These are phyloP conservation scores for Leccinum longicurvipes DNA, from an alignment of 768 basidiomycete genomes.

Conservation along the genomic window DNA sequence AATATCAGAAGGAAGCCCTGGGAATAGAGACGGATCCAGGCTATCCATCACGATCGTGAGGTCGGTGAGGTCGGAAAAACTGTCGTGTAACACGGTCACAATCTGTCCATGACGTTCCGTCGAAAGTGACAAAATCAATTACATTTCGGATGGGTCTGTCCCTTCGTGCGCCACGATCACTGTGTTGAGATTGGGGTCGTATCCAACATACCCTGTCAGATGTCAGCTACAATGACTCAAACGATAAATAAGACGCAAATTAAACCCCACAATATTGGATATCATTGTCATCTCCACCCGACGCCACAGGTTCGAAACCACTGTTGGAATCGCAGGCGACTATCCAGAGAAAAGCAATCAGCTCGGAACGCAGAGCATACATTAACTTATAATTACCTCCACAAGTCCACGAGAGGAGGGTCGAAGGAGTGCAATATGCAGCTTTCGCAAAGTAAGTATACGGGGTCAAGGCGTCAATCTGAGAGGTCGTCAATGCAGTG, in stretches of 20 bases:
- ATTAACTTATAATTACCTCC: conserved; percentile 43
- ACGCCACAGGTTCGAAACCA: conserved; percentile 40
- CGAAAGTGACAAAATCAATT: conserved; percentile 15
- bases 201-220: conserved; percentile 35
- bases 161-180: conserved; percentile 37
- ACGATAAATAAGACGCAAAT: not conserved
- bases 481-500: conserved; percentile 34
- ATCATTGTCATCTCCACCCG: conserved; percentile 41
- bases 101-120: conserved; percentile 16
- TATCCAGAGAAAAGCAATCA: conserved; percentile 5
- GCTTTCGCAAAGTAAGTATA: conserved; percentile 49
- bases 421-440: conserved; percentile 42
- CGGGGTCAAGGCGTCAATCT: conserved; percentile 43
- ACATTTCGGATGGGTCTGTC: conserved; percentile 25
- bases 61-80: conserved; percentile 40
- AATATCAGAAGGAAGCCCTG: conserved; percentile 39
- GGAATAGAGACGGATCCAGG: conserved; percentile 43
- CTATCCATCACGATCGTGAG: conserved; percentile 27
- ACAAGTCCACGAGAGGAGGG: conserved; percentile 47
- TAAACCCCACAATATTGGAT: conserved; percentile 39
- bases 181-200: conserved; percentile 32
- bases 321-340: conserved; percentile 42
- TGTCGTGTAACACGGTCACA: conserved; percentile 9
- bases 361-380: not conserved
- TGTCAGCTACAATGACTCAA: not conserved